Conservation (phyloP, 2,329 filamentous ascomycete genomes). For the Chrysoporthe puriensis region DNA sequence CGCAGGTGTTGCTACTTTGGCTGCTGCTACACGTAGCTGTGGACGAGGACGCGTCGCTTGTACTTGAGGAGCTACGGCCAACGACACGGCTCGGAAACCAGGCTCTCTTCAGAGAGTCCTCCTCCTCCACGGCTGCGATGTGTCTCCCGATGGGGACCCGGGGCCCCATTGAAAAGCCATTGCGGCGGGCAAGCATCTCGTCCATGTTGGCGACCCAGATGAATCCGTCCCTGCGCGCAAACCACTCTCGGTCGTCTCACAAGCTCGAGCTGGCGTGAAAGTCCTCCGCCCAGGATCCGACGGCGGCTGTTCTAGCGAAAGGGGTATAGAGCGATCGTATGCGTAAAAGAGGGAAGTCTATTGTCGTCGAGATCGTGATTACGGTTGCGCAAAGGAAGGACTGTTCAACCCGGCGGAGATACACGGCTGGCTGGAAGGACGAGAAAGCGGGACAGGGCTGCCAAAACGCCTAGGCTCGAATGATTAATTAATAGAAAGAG, state of each 20-base stretch:
- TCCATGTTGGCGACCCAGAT: conserved; percentile 29
- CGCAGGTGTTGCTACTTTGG: conserved; percentile 25
- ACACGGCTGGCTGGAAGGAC: conserved; percentile 3
- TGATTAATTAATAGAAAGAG: conserved; percentile 26
- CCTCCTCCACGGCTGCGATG: conserved; percentile 20
- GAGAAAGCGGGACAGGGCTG: conserved; percentile 15
- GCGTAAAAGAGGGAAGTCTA: conserved; percentile 12
- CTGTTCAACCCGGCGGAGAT: not conserved
- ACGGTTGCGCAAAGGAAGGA: conserved; percentile 7
- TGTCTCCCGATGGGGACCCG: conserved; percentile 34
- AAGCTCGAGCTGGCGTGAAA: not conserved
- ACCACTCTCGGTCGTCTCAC: not conserved
- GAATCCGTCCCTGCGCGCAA: not conserved
- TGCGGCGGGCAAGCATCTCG: conserved; percentile 23
- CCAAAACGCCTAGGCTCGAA: conserved; percentile 16
- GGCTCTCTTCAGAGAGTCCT: conserved; percentile 11
- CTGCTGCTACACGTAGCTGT: conserved; percentile 20
- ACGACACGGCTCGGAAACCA: conserved; percentile 31
- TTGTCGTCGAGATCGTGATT: conserved; percentile 27
- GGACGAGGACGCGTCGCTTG: conserved; percentile 16
- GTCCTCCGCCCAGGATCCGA: not conserved
- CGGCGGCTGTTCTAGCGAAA: not conserved
- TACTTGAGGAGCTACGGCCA: conserved; percentile 32
- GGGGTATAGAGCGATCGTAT: conserved; percentile 20
- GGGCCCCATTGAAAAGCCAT: conserved; percentile 35